Evolutionary conservation across 2,329 filamentous ascomycete genomes (phyloP).

Genomic region (Septoria linicola): DNA sequence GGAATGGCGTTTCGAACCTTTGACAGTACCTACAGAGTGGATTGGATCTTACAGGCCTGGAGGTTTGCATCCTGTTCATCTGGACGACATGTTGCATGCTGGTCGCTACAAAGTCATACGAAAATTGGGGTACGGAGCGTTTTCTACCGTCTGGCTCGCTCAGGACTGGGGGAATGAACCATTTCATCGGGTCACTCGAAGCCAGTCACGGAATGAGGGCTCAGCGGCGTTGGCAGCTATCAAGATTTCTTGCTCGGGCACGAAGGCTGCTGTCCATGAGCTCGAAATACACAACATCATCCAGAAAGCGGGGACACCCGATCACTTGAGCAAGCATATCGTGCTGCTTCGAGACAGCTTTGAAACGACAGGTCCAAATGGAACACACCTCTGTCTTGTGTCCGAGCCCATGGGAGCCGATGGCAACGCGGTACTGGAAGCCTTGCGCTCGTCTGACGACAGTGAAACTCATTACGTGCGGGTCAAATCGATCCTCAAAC

Average conservation of each 20-base stretch:
- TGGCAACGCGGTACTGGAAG: background rate
- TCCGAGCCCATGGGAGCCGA: background rate
- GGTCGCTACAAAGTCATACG: slow-evolving; percentile 9
- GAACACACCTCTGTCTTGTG: slow-evolving; percentile 7
- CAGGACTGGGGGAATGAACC: background rate
- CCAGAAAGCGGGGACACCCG: background rate
- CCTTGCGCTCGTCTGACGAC: background rate
- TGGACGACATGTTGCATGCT: background rate
- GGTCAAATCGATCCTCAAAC: background rate
- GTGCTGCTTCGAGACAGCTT: slow-evolving; percentile 7
- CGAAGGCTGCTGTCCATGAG: background rate
- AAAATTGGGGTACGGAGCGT: slow-evolving; percentile 14
- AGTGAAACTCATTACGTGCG: background rate
- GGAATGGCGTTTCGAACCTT: no score
- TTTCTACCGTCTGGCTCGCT: slow-evolving; percentile 18
- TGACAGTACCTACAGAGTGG: no score
- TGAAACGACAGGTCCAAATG: slow-evolving; percentile 10
- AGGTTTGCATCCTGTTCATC: background rate
- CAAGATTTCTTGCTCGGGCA: slow-evolving; percentile 2
- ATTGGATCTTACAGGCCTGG: background rate
- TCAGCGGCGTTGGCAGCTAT: background rate
- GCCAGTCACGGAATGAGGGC: no score
- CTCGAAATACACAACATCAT: background rate
- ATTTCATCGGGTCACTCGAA: no score
- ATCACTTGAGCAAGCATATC: background rate